Evolutionary conservation across 108 stramenopile species (phyloP).

Genomic region (Skeletonema tropicum): DNA sequence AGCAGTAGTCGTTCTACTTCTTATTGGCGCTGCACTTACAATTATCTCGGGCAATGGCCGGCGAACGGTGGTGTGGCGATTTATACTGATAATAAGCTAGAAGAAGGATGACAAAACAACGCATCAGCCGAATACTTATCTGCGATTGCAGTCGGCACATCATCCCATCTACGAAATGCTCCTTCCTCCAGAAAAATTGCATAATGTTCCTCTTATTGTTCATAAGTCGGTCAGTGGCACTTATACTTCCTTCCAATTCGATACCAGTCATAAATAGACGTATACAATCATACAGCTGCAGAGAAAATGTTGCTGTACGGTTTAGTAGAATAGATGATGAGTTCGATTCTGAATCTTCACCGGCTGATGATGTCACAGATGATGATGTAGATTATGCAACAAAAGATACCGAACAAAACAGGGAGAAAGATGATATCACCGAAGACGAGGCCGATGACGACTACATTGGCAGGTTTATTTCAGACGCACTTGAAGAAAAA

Average conservation of each 20-base stretch:
- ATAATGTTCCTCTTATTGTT: not conserved
- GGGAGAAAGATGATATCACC: constrained; percentile 7
- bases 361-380: not conserved
- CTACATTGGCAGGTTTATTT: constrained; percentile 22
- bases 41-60: not conserved
- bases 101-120: not conserved
- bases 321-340: not conserved
- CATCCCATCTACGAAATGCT: not conserved
- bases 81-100: not conserved
- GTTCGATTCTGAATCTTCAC: not conserved
- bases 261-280: constrained; percentile 3
- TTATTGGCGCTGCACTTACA: too few species aligned
- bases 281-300: not conserved
- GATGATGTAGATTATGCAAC: constrained; percentile 6
- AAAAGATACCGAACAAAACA: constrained; percentile 7
- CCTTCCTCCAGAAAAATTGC: constrained; percentile 5
- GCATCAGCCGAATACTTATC: not conserved
- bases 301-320: not conserved
- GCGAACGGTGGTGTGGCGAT: not conserved
- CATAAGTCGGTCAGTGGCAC: not conserved
- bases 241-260: not conserved
- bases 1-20: too few species aligned
- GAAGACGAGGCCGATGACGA: constrained; percentile 24
- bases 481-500: constrained; percentile 14
- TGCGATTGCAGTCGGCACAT: constrained; percentile 1